Conservation (phyloP, 768 basidiomycete genomes). For the Lactifluus echinatus region DNA sequence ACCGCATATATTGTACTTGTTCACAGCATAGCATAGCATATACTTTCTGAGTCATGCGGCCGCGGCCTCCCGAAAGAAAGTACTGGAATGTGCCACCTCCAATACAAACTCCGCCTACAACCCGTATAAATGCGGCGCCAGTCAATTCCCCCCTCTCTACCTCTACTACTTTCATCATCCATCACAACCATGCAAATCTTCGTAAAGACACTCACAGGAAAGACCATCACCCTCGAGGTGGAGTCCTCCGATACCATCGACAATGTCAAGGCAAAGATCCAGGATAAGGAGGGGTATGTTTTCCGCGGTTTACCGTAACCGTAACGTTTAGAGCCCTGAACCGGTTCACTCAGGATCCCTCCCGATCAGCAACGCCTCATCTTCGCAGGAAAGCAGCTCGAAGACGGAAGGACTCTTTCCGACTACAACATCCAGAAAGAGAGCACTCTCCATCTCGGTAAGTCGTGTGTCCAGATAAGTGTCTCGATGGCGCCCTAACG, state of each 20-base stretch:
- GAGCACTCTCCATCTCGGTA: conserved; percentile 48
- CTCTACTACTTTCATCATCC: neutral
- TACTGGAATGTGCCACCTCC: neutral
- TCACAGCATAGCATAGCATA: too few species aligned
- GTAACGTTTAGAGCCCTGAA: neutral
- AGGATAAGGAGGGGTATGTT: conserved; percentile 76
- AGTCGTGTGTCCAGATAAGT: conserved; percentile 34
- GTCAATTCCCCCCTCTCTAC: too few species aligned
- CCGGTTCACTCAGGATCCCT: conserved; percentile 43
- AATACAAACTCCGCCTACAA: conserved; percentile 10
- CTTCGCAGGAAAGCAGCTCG: conserved; percentile 78
- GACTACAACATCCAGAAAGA: conserved; percentile 65
- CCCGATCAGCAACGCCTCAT: conserved; percentile 75
- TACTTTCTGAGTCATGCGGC: too few species aligned
- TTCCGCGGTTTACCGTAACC: neutral
- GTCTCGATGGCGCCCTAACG: conserved; percentile 25
- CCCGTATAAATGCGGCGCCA: conserved; percentile 5
- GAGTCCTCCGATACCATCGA: conserved; percentile 66
- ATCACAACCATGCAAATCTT: conserved; percentile 40
- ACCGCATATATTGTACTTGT: neutral
- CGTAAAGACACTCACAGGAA: conserved; percentile 56
- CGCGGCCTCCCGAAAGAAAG: neutral
- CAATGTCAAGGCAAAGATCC: conserved; percentile 74
- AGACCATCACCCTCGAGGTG: conserved; percentile 71
- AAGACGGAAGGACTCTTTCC: conserved; percentile 70